Base-by-base conservation (phyloP, 2,329 filamentous ascomycete species). In the Penicillium sp. region DNA sequence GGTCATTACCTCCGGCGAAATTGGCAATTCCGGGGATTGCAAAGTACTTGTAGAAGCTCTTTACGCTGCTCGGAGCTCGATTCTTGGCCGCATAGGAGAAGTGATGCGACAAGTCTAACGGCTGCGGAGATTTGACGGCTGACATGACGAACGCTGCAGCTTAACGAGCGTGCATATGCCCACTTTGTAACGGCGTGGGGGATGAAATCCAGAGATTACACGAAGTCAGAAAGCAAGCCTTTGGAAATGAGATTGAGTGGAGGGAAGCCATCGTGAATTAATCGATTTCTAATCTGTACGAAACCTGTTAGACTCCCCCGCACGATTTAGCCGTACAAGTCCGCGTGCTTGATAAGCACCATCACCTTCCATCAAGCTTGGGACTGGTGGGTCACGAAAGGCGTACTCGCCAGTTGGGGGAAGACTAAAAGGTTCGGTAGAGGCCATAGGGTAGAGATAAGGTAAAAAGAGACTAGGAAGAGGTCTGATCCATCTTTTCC, bases 41-140 rank as follows among this genome's bases (percentile, higher is more conserved):
- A 68, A 95, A 95, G 77, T 91, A 96, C 76, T 91, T 92, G 81
- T 96, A 96, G 75, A 93, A 91, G 39, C 83, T 71, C 80, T 96
- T 96, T 73, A 96, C 83, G 44, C 80, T 80, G 70, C 87, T 95
- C 6, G 84, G 79, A 6, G 79, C 67, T 9, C 91, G 84, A 49
- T 84, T 83, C 69, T 83, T 87, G 50, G 91, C 89, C 46, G 86
- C 82, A 58, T 85, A 81, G 1, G 91, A 93, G 66, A 88, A 89
- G 72, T 93, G 89, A 73, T 96, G 91, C 66, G 87, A 89, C 60
- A 96, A 81, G 74, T 96, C 89, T 65, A 87, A 79, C 6, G 93
- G 91, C 14, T 44, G 60, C 58, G 74, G 71, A 51, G 78, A 47
- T 53, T 43, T 73, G 33, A 79, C 71, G 52, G 68, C 56, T 58